Conservation (phyloP, 495 filamentous ascomycete species). For the Talaromyces liani region DNA sequence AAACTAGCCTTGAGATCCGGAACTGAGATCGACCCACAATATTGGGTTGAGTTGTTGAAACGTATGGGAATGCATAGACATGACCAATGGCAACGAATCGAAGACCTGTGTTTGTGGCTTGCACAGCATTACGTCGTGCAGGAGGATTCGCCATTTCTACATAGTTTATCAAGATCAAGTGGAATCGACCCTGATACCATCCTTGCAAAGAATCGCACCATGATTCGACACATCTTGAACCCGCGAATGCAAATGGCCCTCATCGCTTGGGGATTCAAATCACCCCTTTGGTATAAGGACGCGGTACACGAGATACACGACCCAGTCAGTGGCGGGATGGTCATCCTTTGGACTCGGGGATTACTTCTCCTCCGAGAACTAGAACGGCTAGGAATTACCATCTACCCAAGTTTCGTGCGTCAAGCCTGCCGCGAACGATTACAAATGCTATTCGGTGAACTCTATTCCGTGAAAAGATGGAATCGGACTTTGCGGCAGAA, state of each 20-base stretch:
- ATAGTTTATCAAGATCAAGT: constrained; percentile 7
- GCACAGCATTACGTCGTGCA: constrained; percentile 26
- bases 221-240: constrained; percentile 38
- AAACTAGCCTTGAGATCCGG: constrained; percentile 27
- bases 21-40: constrained; percentile 19
- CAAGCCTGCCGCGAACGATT: constrained; percentile 42
- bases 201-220: constrained; percentile 5
- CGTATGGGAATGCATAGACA: constrained; percentile 29
- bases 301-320: background rate
- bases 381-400: constrained; percentile 33
- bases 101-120: constrained; percentile 36
- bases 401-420: constrained; percentile 27
- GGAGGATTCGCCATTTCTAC: constrained; percentile 1
- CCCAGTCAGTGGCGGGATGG: constrained; percentile 9
- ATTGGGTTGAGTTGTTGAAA: constrained; percentile 38
- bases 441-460: constrained; percentile 38
- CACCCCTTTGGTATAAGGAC: constrained; percentile 12
- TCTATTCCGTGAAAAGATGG: constrained; percentile 20
- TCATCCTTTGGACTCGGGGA: constrained; percentile 42
- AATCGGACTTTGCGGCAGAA: constrained; percentile 29
- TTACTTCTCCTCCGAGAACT: constrained; percentile 44
- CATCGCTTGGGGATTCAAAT: constrained; percentile 53
- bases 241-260: constrained; percentile 42
- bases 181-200: background rate
- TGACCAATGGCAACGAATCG: constrained; percentile 28